Evolutionary conservation across 139 green algal genomes (phyloP).

Genomic region (Gonium pectorale): DNA sequence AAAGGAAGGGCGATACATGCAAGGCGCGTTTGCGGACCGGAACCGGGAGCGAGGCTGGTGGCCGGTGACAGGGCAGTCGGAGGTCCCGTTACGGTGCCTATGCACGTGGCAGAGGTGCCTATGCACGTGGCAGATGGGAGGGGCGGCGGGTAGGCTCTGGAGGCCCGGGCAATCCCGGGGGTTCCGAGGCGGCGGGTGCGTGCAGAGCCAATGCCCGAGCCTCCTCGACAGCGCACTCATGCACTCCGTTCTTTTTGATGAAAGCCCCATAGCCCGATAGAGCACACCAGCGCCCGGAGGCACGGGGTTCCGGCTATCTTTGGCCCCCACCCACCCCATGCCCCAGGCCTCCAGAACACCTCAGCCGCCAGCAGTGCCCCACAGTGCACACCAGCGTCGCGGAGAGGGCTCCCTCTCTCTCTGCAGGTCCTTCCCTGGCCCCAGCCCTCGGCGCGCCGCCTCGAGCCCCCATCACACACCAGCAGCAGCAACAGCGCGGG

Average conservation of each 20-base stretch:
- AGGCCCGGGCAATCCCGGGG: too few relatives aligned
- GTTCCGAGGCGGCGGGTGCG: too few relatives aligned
- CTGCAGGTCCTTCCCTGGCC: neutral
- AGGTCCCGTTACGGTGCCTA: neutral
- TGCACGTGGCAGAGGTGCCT: neutral
- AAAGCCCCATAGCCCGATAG: too few relatives aligned
- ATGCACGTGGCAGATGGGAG: too few relatives aligned
- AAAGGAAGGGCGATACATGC: neutral
- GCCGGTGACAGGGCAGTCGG: neutral
- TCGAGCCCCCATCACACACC: neutral
- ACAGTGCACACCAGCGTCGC: neutral
- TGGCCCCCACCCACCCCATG: too few relatives aligned
- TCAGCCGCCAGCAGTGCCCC: neutral
- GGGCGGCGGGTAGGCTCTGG: too few relatives aligned
- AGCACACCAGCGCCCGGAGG: too few relatives aligned
- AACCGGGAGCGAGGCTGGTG: neutral
- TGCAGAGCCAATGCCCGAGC: too few relatives aligned
- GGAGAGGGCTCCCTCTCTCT: too few relatives aligned
- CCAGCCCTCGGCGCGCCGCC: neutral
- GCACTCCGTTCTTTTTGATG: too few relatives aligned
- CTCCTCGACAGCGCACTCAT: too few relatives aligned
- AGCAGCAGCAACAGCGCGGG: neutral
- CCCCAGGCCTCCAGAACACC: neutral
- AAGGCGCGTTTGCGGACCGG: neutral
- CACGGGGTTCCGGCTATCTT: too few relatives aligned